Base-by-base conservation (phyloP, 2,329 filamentous ascomycete genomes). In the Aspergillus flavus region DNA sequence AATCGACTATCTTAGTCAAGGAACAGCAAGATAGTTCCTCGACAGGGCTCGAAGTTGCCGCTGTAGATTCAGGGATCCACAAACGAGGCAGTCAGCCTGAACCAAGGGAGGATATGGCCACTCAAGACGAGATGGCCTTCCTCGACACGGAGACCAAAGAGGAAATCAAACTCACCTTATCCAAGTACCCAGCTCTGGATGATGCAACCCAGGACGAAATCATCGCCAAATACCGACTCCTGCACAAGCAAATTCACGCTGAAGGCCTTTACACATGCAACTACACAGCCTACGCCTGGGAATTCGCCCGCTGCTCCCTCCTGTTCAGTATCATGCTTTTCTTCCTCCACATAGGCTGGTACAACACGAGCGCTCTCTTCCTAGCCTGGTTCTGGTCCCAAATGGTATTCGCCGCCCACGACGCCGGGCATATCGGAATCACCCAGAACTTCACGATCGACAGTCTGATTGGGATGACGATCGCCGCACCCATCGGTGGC, bases 321-420 rank as follows among this genome's bases (percentile, higher is more conserved):
- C 84, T 96, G 34, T 87, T 91, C 62, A 72, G 77, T n/a, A 59
- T 61, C 12, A 85, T 71, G 41, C 23, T 72, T 1, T 57, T 71
- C 16, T 87, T 85, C 71, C 79, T 94, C 26, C 83, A 78, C 21
- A 80, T 79, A 69, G 83, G 83, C 34, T 91, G 89, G 86, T 93
- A 91, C 71, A 81, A 80, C 55, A 79, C 86, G 1, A 91, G 91
- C 62, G 93, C 87, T 1, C 72, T 91, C 46, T 93, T 89, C 71
- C 82, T 97, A 3, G 94, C 94, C 30, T 83, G 86, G 64, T 86
- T 96, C 73, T 97, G 94, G 94, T 94, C 97, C 73, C 94, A 97
- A 75, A 84, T 97, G 10, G 90, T 94, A 57, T 98, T 98, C 75
- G 89, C 89, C 1, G 94, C 91, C 62, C 94, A 98, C 75, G 94